Evolutionary conservation across 331 rosid species (phyloP), one percentile per base, ranked within the genome.

Genomic region (Acacia pycnantha): DNA sequence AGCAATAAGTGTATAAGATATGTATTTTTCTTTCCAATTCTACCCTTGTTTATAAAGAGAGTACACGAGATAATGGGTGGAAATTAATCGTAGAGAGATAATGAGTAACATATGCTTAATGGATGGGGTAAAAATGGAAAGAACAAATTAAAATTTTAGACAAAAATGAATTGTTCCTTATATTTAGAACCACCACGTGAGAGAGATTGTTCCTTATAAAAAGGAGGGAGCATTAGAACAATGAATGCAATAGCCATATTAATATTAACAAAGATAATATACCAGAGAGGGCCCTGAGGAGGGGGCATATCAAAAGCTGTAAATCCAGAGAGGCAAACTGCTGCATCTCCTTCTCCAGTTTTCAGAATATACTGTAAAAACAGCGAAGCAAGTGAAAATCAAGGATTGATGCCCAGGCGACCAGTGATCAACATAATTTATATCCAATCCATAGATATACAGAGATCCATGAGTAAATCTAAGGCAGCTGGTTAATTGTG

Each of bases 271-370:
- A 6, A 46, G 11, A 33, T 70, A 77, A 50, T 29, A 80, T 94
- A 94, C 98, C 98, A 94, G 11, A 94, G 88, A 70, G 98, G 97
- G 70, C 97, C 98, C 77, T 46, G 76, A 8, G 98, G 95, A 82
- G 97, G 87, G 69, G 98, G 92, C 22, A 92, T 13, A 82, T 94
- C 95, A 40, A 89, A 56, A 53, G 97, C 98, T 70, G 87, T 83
- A 82, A 94, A 94, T 69, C 95, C 98, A 48, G 97, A 92, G 79
- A 94, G 89, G 87, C 98, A 94, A 77, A 88, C 81, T 37, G 83
- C 81, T 31, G 89, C 75, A 46, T 69, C 3, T 86, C 97, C 97
- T 84, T 86, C 88, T 77, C 92, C 97, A 43, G 94, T 91, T 91
- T 82, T 87, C 86, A 94, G 70, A 83, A 92, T 70, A 70, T 94